Conservation (phyloP, 768 basidiomycete genomes). For the Termitomyces sp. region DNA sequence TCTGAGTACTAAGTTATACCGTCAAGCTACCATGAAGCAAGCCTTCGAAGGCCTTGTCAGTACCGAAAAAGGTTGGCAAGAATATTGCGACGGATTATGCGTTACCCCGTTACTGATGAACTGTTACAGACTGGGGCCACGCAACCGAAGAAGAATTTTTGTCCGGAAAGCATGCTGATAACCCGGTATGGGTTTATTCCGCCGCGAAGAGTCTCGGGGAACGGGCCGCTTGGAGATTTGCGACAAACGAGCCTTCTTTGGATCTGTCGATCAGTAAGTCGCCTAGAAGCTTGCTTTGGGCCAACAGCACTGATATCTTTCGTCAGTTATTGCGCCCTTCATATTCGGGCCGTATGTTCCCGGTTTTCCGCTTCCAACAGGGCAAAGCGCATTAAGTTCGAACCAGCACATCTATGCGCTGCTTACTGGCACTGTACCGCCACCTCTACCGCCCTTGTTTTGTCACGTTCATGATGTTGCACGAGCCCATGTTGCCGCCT, state of each 20-base stretch:
- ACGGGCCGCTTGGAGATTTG: slow-evolving; percentile 32
- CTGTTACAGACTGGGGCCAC: slow-evolving; percentile 26
- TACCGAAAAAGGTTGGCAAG: slow-evolving; percentile 18
- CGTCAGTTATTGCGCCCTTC: slow-evolving; percentile 25
- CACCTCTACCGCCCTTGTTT: slow-evolving; percentile 15
- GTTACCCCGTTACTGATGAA: not conserved
- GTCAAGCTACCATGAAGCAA: slow-evolving; percentile 10
- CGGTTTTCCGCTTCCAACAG: slow-evolving; percentile 14
- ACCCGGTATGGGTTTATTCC: slow-evolving; percentile 22
- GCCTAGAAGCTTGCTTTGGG: not conserved
- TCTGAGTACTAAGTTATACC: not conserved
- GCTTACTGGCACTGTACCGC: slow-evolving; percentile 18
- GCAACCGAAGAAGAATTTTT: slow-evolving; percentile 24
- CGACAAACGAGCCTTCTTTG: slow-evolving; percentile 26
- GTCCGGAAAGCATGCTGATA: slow-evolving; percentile 1
- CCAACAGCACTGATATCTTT: not conserved
- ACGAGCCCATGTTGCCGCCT: slow-evolving; percentile 22
- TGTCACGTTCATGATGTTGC: slow-evolving; percentile 27
- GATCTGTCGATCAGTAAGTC: slow-evolving; percentile 27
- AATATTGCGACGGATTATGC: not conserved
- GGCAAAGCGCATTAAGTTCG: slow-evolving; percentile 18
- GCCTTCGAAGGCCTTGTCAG: slow-evolving; percentile 15
- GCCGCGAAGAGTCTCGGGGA: slow-evolving; percentile 34
- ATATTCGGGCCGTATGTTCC: slow-evolving; percentile 26
- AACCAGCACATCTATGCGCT: slow-evolving; percentile 20